These are phyloP conservation scores for Cajanus cajan DNA, from an alignment of 306 rosid genomes.

Conservation along the genomic window DNA sequence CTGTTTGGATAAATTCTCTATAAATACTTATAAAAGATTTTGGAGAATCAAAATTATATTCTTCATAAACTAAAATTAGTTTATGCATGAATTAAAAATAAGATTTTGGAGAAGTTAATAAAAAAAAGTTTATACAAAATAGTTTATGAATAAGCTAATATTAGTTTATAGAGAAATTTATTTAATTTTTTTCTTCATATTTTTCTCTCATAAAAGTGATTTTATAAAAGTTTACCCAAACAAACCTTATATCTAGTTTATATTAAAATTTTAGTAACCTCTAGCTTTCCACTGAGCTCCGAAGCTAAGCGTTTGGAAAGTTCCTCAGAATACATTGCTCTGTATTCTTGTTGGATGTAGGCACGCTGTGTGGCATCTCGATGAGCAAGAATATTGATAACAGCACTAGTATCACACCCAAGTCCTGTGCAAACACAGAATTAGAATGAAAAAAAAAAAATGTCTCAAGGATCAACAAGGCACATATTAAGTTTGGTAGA, in stretches of 20 bases:
- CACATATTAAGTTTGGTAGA: neutral
- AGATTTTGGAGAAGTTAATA: too few species aligned
- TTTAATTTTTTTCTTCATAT: too few species aligned
- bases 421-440: constrained; percentile 46
- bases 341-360: constrained; percentile 71
- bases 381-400: constrained; percentile 73
- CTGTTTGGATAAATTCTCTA: too few species aligned
- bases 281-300: constrained; percentile 68
- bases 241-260: neutral
- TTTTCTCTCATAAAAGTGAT: too few species aligned
- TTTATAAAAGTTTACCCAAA: too few species aligned
- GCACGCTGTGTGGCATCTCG: constrained; percentile 70
- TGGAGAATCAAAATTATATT: too few species aligned
- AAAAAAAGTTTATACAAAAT: too few species aligned
- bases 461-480: neutral
- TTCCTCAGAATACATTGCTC: constrained; percentile 55
- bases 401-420: constrained; percentile 71
- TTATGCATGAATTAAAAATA: too few species aligned
- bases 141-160: too few species aligned
- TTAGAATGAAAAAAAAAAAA: neutral
- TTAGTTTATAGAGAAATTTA: too few species aligned
- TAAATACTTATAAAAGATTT: too few species aligned
- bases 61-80: too few species aligned
- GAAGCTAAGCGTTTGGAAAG: constrained; percentile 61
- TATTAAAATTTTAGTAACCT: constrained; percentile 43